Evolutionary conservation across 2,329 filamentous ascomycete species (phyloP), one percentile per base, ranked within the genome.

Genomic region (Epichloe gansuensis): DNA sequence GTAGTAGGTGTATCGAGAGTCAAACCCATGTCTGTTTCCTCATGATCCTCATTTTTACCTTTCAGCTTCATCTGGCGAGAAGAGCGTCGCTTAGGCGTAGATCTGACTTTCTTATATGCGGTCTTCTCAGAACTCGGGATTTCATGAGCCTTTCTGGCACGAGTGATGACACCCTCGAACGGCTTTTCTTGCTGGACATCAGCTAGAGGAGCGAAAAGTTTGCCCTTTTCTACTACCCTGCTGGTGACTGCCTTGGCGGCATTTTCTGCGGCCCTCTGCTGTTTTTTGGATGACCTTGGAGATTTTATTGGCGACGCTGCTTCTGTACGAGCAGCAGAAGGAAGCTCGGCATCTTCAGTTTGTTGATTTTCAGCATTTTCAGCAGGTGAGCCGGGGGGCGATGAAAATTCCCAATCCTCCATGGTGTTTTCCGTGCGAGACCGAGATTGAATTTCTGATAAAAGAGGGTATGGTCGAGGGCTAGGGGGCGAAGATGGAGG

Each of bases 401-500:
- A 81, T 1, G 77, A 80, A n/a, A 80, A 74, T 9, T 75, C 70
- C 74, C 76, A 81, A 27, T 73, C 61, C 8, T 69, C 65, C 40
- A 69, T 49, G 0, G 62, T 60, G 52, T 52, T 63, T 23, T 54
- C 61, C 8, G 56, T 59, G 49, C 61, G 71, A 21, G 75, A 75
- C 38, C 73, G 70, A 36, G 75, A 72, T 51, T 71, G 69, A 53
- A 80, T 76, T 56, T 79, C 75, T 2, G 72, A 70, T 5, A 75
- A 60, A 5, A 80, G 66, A 12, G 75, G 73, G 51, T 76, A 78
- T 8, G 73, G 71, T 49, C 76, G 72, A 0, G 74, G 72, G 52
- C 78, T 71, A 1, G 77, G 78, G 5, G 80, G 79, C 1, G 80
- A 82, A 5, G 79, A 82, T 9, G 78, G 75, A 4, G 75, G 71